Evolutionary conservation across 1,139 yeast genomes (phyloP), one percentile per base, ranked within the genome.

Genomic region (Geotrichum klebahnii): DNA sequence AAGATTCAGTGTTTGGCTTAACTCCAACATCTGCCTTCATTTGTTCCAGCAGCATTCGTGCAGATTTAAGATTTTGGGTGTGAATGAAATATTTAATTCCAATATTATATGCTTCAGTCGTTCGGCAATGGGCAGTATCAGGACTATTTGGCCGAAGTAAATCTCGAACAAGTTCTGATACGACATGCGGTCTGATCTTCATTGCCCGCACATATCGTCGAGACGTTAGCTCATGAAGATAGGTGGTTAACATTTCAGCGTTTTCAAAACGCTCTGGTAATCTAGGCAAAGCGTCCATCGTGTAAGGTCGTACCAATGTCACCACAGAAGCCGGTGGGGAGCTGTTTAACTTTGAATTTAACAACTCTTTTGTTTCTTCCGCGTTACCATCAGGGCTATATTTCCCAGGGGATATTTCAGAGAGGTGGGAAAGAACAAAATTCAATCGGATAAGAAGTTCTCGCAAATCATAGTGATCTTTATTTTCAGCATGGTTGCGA

Each of bases 1-100:
- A 77, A 0, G 80, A 77, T 20, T 66, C 69, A 2, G 75, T 65
- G 48, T 73, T 69, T 3, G 74, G 74, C 2, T 53, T 44, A 9
- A 67, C 53, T 1, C 66, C 66, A 24, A 29, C 20, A 44, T 70
- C 71, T 2, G 64, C 45, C 20, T 66, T 61, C 66, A 77, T 71
- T 46, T 72, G 72, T 3, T 66, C 66, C 20, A 74, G 59, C 12
- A 75, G 58, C 50, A 69, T 74, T 40, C 75, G 63, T 41, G 77
- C 74, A 0, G 73, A 60, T 23, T 75, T 72, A 34, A 74, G 66
- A 53, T 73, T 72, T 51, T 64, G 61, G 39, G 66, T 67, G 22
- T 67, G 56, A 16, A 69, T 59, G 51, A 67, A 73, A 55, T 69
- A 75, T 51, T 65, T 70, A 2, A 79, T 69, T 40, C 74, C 66